phyloP scores from a whole-genome alignment of 345 rosid genomes.

The Hypericum androsaemum region DNA sequence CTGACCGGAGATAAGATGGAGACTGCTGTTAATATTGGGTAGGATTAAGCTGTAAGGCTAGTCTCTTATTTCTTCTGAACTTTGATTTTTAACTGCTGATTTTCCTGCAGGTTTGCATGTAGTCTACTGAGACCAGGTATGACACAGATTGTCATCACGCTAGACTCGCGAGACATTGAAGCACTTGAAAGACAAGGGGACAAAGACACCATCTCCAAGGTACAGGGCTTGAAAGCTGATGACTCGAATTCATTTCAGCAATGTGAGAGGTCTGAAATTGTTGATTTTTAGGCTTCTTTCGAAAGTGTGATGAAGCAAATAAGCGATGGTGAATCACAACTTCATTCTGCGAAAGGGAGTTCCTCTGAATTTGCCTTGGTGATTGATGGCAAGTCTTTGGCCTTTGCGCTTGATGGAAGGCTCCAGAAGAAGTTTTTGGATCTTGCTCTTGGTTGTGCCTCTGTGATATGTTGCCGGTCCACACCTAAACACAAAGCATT shows the following conservation, averaged over 20 bases:
- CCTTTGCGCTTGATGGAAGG: conserved; percentile 37
- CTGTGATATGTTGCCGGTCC: conserved; percentile 87
- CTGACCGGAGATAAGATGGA: conserved; percentile 89
- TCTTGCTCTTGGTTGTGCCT: conserved; percentile 48
- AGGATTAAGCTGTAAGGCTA: conserved; percentile 13
- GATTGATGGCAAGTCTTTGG: conserved; percentile 78
- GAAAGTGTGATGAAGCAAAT: conserved; percentile 46
- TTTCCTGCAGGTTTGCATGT: conserved; percentile 66
- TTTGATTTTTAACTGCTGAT: conserved; percentile 7
- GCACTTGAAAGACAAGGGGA: conserved; percentile 53
- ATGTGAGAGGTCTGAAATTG: conserved; percentile 11
- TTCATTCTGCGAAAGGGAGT: conserved; percentile 21
- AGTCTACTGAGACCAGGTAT: conserved; percentile 63
- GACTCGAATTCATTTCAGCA: background rate
- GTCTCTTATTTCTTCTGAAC: background rate
- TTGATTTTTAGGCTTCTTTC: conserved; percentile 43
- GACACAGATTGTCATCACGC: conserved; percentile 49
- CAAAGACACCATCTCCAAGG: conserved; percentile 44
- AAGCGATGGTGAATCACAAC: conserved; percentile 25
- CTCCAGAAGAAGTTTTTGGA: conserved; percentile 47
- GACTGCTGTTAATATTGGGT: conserved; percentile 92
- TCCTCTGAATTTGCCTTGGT: conserved; percentile 43
- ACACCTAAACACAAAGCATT: conserved; percentile 93
- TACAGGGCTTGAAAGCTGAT: conserved; percentile 15
- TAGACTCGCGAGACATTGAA: conserved; percentile 55